Conservation (phyloP, 2,329 filamentous ascomycete species). For the Onygenales sp. region DNA sequence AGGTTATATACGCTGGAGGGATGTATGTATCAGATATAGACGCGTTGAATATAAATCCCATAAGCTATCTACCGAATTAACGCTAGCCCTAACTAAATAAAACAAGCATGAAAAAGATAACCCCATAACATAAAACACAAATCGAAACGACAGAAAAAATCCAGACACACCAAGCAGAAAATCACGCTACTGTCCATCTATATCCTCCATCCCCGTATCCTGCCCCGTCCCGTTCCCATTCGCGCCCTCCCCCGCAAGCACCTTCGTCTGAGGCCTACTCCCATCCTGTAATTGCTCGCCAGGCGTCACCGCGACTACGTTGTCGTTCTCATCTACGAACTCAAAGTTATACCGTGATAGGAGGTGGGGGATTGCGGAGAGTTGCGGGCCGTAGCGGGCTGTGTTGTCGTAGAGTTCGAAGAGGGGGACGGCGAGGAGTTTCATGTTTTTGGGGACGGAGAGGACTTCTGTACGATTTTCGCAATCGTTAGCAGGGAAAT, state of each 20-base stretch:
- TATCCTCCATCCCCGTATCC: slow-evolving; percentile 12
- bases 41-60: too few species aligned
- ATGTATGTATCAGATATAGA: too few species aligned
- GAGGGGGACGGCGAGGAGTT: slow-evolving; percentile 87
- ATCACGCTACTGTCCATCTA: slow-evolving; percentile 8
- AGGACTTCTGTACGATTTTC: slow-evolving; percentile 61
- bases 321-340: slow-evolving; percentile 86
- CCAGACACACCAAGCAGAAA: neutral
- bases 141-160: neutral
- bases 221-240: neutral
- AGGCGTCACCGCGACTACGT: slow-evolving; percentile 76
- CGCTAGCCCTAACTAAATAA: neutral
- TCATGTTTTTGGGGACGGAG: slow-evolving; percentile 99
- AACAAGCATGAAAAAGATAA: neutral
- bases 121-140: neutral
- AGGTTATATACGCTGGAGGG: too few species aligned
- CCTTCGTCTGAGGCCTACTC: slow-evolving; percentile 50
- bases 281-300: slow-evolving; percentile 53
- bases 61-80: too few species aligned
- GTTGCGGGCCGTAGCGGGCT: slow-evolving; percentile 83
- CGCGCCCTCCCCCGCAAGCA: slow-evolving; percentile 46
- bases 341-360: slow-evolving; percentile 96
- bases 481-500: neutral
- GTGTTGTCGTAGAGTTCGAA: slow-evolving; percentile 99
- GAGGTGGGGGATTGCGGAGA: slow-evolving; percentile 91